These are phyloP conservation scores for Botrytis medusae DNA, from an alignment of 2,329 filamentous ascomycete species.

Conservation along the genomic window DNA sequence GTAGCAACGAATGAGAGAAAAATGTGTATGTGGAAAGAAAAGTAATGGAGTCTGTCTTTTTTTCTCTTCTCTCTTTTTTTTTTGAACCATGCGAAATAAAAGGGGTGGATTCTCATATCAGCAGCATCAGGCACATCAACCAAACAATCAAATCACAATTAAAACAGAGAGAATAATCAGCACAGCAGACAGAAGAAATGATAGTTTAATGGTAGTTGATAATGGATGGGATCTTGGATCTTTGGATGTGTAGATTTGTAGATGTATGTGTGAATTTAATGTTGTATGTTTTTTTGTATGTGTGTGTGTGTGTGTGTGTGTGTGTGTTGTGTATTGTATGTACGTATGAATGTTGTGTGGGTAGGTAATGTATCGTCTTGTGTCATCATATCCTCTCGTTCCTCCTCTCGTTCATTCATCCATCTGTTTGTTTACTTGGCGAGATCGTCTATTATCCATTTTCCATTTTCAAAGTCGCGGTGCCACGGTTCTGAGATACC, in stretches of 20 bases:
- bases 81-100: slow-evolving; percentile 1
- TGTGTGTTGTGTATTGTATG: no score
- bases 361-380: no score
- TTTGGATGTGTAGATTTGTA: neutral
- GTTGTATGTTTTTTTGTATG: neutral
- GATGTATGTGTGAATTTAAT: neutral
- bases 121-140: slow-evolving; percentile 2
- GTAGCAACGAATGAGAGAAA: slow-evolving; percentile 33
- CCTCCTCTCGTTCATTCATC: no score
- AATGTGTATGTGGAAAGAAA: slow-evolving; percentile 22
- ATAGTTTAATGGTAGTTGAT: slow-evolving; percentile 4
- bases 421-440: no score
- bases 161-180: neutral
- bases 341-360: no score
- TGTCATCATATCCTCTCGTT: no score
- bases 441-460: no score
- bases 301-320: no score
- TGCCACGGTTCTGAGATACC: no score
- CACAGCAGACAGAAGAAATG: neutral
- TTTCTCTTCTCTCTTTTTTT: neutral
- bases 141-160: neutral
- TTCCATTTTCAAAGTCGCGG: no score
- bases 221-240: neutral
- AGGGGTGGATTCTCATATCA: neutral
- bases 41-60: slow-evolving; percentile 2